Percentiles rank a stretch among this genome's conserved stretches.
These are phyloP conservation scores for Exophiala bonariae DNA, from an alignment of 2,329 filamentous ascomycete genomes.

Conservation along the genomic window DNA sequence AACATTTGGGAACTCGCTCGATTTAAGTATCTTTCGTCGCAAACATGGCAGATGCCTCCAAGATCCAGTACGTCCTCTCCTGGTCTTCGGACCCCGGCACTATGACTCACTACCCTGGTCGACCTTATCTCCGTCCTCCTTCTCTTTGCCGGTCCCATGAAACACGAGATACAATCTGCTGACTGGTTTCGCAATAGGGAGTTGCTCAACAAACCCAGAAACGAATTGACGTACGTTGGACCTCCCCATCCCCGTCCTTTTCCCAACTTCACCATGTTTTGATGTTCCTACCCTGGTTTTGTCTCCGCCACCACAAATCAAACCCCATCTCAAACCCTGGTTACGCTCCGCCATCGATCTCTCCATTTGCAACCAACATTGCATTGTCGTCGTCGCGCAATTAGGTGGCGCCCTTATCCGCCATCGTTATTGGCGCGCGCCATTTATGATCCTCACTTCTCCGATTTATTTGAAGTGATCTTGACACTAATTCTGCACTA, in stretches of 20 bases:
- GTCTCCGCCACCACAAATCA: conserved; percentile 23
- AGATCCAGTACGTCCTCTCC: conserved; percentile 64
- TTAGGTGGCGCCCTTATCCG: too few relatives aligned
- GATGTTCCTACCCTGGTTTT: conserved; percentile 14
- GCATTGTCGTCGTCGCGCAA: too few relatives aligned
- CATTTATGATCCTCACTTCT: neutral
- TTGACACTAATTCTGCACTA: conserved; percentile 40
- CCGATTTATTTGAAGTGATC: conserved; percentile 1
- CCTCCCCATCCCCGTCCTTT: conserved; percentile 19
- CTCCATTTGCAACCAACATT: too few relatives aligned
- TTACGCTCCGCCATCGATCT: conserved; percentile 27
- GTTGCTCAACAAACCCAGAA: conserved; percentile 82
- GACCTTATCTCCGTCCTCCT: conserved; percentile 15
- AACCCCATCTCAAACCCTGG: conserved; percentile 15
- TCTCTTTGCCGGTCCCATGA: conserved; percentile 6
- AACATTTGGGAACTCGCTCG: conserved; percentile 16
- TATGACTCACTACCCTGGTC: conserved; percentile 25
- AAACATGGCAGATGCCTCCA: conserved; percentile 62
- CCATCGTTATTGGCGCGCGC: conserved; percentile 1
- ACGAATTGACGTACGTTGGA: conserved; percentile 79
- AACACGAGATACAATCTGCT: conserved; percentile 9
- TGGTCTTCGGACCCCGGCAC: conserved; percentile 17
- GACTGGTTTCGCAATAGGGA: conserved; percentile 58
- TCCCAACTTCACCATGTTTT: conserved; percentile 6
- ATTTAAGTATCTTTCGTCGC: conserved; percentile 26